phyloP scores from a whole-genome alignment of 345 rosid species.

The Pistacia atlantica region DNA sequence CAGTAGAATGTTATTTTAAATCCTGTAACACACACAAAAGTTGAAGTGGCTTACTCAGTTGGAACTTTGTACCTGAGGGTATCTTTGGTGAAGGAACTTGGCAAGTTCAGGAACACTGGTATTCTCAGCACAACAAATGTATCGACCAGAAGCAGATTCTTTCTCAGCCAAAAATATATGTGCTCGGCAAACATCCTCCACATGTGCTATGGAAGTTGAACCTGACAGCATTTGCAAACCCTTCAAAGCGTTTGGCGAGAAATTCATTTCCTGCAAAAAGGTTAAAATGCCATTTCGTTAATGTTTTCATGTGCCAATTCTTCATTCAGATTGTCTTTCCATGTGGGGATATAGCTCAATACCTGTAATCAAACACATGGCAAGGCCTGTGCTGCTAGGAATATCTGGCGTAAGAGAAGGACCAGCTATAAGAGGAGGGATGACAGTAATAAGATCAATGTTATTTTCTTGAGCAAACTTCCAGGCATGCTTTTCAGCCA shows the following conservation, averaged over 20 bases:
- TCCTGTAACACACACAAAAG: neutral
- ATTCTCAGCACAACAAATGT: constrained; percentile 66
- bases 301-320: neutral
- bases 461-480: constrained; percentile 64
- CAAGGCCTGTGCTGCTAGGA: constrained; percentile 63
- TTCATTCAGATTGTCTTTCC: neutral
- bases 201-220: constrained; percentile 74
- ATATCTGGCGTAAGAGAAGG: constrained; percentile 52
- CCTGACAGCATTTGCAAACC: constrained; percentile 93
- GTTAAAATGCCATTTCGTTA: neutral
- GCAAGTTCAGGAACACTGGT: constrained; percentile 70
- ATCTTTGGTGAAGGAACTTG: constrained; percentile 58
- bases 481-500: constrained; percentile 83
- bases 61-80: constrained; percentile 62
- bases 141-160: constrained; percentile 80
- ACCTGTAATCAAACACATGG: constrained; percentile 70
- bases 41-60: constrained; percentile 58
- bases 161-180: constrained; percentile 84
- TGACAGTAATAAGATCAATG: constrained; percentile 70
- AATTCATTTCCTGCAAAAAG: constrained; percentile 62
- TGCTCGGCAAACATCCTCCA: constrained; percentile 78
- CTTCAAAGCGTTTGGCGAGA: constrained; percentile 53
- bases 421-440: constrained; percentile 73
- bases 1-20: neutral
- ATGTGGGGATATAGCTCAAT: neutral